These are phyloP conservation scores for Podospora fimiseda DNA, from an alignment of 495 filamentous ascomycete genomes.

Conservation along the genomic window DNA sequence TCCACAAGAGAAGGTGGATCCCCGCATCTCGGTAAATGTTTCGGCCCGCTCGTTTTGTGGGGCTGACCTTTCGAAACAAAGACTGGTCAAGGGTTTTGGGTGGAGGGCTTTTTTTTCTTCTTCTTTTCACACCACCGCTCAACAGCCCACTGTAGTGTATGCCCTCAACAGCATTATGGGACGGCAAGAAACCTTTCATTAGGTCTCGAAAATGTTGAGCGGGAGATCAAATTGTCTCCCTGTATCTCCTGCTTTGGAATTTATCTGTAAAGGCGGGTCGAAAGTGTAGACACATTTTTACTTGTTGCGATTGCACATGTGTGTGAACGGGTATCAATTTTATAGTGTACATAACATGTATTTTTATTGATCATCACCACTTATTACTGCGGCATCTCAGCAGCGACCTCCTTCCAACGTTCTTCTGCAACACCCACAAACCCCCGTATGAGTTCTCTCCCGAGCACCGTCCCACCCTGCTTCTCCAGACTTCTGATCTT, in stretches of 20 bases:
- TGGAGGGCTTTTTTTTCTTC: constrained; percentile 22
- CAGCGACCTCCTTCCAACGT: constrained; percentile 38
- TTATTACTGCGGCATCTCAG: constrained; percentile 14
- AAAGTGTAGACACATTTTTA: constrained; percentile 43
- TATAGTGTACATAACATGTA: background rate
- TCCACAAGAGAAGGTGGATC: background rate
- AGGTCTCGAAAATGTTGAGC: constrained; percentile 52
- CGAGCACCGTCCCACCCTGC: constrained; percentile 57
- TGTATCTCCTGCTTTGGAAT: constrained; percentile 96
- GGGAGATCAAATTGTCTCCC: constrained; percentile 67
- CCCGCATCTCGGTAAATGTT: constrained; percentile 11
- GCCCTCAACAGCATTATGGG: constrained; percentile 31
- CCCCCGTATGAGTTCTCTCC: constrained; percentile 34
- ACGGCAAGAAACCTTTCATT: constrained; percentile 62
- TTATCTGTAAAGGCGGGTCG: constrained; percentile 78
- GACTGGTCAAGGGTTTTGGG: background rate
- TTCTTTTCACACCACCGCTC: constrained; percentile 47
- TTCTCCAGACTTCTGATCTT: constrained; percentile 70
- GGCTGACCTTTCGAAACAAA: too few relatives aligned
- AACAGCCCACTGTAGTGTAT: constrained; percentile 35
- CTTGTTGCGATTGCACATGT: background rate
- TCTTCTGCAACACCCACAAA: constrained; percentile 32
- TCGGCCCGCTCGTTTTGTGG: too few relatives aligned
- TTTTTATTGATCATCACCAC: background rate
- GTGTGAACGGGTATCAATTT: constrained; percentile 7